Conservation (phyloP, 345 rosid species). For the Melaleuca alternifolia region DNA sequence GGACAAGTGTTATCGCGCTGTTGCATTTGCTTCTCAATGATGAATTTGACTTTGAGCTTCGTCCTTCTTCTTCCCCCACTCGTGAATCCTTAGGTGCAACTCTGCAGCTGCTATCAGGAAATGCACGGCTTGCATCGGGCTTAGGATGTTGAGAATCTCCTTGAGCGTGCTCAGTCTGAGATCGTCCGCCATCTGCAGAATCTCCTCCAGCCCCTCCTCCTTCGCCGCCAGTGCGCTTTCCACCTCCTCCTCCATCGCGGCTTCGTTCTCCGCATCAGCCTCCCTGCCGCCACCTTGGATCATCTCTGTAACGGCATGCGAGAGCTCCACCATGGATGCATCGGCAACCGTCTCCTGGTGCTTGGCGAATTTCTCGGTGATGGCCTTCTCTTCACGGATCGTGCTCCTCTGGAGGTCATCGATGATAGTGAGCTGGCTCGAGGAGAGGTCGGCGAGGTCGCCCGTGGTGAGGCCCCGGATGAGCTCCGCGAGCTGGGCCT, state of each 20-base stretch:
- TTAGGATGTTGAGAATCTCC: conserved; percentile 9
- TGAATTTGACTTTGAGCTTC: background rate
- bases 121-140: conserved; percentile 30
- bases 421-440: conserved; percentile 14
- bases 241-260: conserved; percentile 2
- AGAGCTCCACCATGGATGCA: conserved; percentile 33
- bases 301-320: conserved; percentile 15
- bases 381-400: conserved; percentile 21
- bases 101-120: conserved; percentile 39
- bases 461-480: conserved; percentile 19
- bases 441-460: conserved; percentile 29
- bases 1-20: background rate
- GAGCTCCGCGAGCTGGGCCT: conserved; percentile 13
- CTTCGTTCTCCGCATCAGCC: background rate
- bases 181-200: conserved; percentile 24
- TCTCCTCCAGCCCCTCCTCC: conserved; percentile 10
- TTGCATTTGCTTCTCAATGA: background rate
- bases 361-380: conserved; percentile 27
- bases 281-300: background rate
- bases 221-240: conserved; percentile 10
- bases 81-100: conserved; percentile 34
- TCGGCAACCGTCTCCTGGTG: conserved; percentile 32
- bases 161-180: conserved; percentile 30
- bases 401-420: conserved; percentile 19
- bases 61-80: conserved; percentile 28